Evolutionary conservation across 2,329 filamentous ascomycete genomes (phyloP), one percentile per base, ranked within the genome.

Genomic region (Chrysoporthe austroafricana): DNA sequence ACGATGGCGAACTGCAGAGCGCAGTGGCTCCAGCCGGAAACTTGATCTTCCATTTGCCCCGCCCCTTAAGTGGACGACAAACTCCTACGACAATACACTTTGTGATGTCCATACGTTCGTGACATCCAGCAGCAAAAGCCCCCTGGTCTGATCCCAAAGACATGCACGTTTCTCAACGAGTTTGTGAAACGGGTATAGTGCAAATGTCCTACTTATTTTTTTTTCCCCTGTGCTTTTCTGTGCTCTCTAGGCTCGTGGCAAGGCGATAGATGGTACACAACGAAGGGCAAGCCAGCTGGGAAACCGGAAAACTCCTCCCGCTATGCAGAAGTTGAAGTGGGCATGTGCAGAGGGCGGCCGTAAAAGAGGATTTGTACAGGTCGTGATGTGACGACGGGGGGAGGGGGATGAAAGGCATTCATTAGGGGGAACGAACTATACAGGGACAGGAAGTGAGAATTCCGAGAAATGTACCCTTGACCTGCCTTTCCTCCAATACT

Each of bases 301-400:
- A 65, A 48, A 44, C 43, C 52, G 18, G 18, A 63, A 64, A 48
- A 62, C 59, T 61, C 68, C 63, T 62, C 43, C 62, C 68, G 68
- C 68, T 69, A 67, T 69, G 68, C 65, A 60, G 34, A 44, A 21
- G 34, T 56, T 32, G 11, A 59, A 46, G n/a, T 42, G 57, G 56
- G 58, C 57, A 62, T 65, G 56, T 60, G 67, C 64, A 69, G 60
- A 54, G 50, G 64, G 32, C 56, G 62, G 66, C 60, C 16, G 26
- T 26, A 39, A 63, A 36, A 34, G 2, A 43, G n/a, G 13, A 21
- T 61, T 34, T 64, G 50, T 69, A 69, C 67, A 69, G 11, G 46
- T 13, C 50, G n/a, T 50, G 13, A 16, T 32, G 60, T 39, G 18
- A 46, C 46, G 46, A 13, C 42, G 14, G 18, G 34, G 16, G 56